phyloP scores from a whole-genome alignment of 768 basidiomycete species.

The Auriculariales sp. region DNA sequence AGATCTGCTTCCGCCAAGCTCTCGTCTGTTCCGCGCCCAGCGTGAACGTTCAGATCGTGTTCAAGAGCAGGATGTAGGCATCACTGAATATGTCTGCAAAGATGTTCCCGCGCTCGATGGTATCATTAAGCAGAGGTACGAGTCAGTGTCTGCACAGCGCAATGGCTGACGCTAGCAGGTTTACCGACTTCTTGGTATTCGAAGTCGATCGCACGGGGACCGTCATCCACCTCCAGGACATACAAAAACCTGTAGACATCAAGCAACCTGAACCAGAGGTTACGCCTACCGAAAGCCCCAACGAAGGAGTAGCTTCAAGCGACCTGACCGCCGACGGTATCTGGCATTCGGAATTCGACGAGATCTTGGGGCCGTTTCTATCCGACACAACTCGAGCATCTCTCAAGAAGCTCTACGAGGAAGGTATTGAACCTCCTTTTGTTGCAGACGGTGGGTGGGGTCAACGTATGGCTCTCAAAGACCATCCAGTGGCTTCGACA shows the following conservation, averaged over 20 bases:
- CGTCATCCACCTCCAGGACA: conserved; percentile 66
- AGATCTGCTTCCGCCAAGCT: conserved; percentile 48
- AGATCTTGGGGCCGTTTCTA: conserved; percentile 46
- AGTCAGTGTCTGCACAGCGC: conserved; percentile 2
- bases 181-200: conserved; percentile 92
- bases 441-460: conserved; percentile 67
- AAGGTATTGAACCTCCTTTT: conserved; percentile 68
- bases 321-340: conserved; percentile 9
- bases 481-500: conserved; percentile 4
- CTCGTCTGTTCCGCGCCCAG: conserved; percentile 5
- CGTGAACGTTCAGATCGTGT: conserved; percentile 33
- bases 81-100: conserved; percentile 69
- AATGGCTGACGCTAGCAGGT: conserved; percentile 32
- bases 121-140: conserved; percentile 93
- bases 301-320: conserved; percentile 8
- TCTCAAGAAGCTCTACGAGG: conserved; percentile 60
- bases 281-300: conserved; percentile 8
- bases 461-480: conserved; percentile 18
- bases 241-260: conserved; percentile 51
- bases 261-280: conserved; percentile 16
- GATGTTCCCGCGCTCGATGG: conserved; percentile 65
- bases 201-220: conserved; percentile 77
- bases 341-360: conserved; percentile 54
- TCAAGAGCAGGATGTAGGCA: conserved; percentile 73
- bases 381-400: conserved; percentile 41